These are phyloP conservation scores for Scopulariopsis brevicaulis DNA, from an alignment of 2,329 filamentous ascomycete species.

Conservation along the genomic window DNA sequence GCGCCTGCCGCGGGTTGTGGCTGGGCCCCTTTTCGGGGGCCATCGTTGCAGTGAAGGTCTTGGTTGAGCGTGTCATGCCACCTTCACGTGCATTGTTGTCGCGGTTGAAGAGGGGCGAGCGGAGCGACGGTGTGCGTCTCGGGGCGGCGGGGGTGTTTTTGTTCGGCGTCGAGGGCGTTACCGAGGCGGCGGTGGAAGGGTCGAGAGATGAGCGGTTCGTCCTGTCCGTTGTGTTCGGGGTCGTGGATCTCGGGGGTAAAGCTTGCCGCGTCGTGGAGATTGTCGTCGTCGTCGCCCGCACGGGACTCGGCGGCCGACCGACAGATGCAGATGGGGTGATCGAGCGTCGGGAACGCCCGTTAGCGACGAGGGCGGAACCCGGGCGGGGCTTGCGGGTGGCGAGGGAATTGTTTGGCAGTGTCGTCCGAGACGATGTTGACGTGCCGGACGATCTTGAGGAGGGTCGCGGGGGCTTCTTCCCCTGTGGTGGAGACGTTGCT, in stretches of 20 bases:
- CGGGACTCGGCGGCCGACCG: not conserved
- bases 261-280: not conserved
- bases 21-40: conserved; percentile 37
- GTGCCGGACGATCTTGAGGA: conserved; percentile 1
- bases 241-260: not conserved
- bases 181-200: not conserved
- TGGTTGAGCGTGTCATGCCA: conserved; percentile 4
- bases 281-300: not conserved
- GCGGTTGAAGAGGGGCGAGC: not conserved
- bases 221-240: not conserved
- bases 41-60: conserved; percentile 15
- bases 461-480: not conserved
- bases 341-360: conserved; percentile 2
- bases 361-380: not conserved
- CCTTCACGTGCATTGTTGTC: conserved; percentile 3
- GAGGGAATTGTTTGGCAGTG: not conserved
- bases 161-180: not conserved
- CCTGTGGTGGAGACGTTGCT: not conserved
- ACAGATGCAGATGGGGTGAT: conserved; percentile 1
- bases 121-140: not conserved
- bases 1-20: conserved; percentile 50
- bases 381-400: conserved; percentile 2
- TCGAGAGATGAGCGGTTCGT: not conserved
- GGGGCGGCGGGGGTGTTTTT: not conserved
- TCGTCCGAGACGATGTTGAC: not conserved